Percentiles rank a stretch among this genome's conserved stretches.
These are phyloP conservation scores for Aspergillus funiculosus DNA, from an alignment of 495 filamentous ascomycete genomes.

Conservation along the genomic window DNA sequence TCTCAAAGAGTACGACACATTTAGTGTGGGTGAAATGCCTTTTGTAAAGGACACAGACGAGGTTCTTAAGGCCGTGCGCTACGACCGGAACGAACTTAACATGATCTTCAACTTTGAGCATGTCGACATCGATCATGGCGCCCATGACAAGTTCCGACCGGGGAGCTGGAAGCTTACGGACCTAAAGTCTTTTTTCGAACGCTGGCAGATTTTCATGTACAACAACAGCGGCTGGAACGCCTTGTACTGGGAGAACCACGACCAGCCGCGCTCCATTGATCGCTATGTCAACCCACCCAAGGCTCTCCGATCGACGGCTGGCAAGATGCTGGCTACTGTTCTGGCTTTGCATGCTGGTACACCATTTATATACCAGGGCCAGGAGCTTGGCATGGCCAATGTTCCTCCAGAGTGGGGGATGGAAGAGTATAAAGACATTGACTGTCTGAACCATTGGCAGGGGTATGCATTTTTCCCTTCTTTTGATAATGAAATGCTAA, in stretches of 20 bases:
- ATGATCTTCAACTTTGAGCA: conserved; percentile 76
- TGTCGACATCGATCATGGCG: conserved; percentile 53
- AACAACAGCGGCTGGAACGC: conserved; percentile 68
- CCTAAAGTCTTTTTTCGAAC: conserved; percentile 53
- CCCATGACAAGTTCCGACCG: conserved; percentile 45
- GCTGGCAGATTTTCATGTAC: conserved; percentile 65
- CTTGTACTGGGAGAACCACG: conserved; percentile 69
- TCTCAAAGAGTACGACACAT: conserved; percentile 60
- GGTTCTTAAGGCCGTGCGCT: conserved; percentile 54
- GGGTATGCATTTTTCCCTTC: conserved; percentile 24
- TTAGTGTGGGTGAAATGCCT: conserved; percentile 69
- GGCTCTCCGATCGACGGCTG: conserved; percentile 39
- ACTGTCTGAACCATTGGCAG: conserved; percentile 59
- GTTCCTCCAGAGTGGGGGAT: conserved; percentile 59
- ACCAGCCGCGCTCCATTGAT: conserved; percentile 59
- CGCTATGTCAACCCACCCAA: conserved; percentile 50
- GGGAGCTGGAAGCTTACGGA: conserved; percentile 50
- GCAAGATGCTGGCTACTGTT: conserved; percentile 60
- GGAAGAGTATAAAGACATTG: conserved; percentile 67
- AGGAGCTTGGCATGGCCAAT: conserved; percentile 73
- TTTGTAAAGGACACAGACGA: conserved; percentile 53
- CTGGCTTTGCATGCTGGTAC: conserved; percentile 58
- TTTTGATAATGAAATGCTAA: neutral
- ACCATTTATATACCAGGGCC: conserved; percentile 69
- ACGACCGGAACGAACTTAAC: conserved; percentile 55